These are phyloP conservation scores for Sphenostylis stenocarpa DNA, from an alignment of 306 rosid species.

Conservation along the genomic window DNA sequence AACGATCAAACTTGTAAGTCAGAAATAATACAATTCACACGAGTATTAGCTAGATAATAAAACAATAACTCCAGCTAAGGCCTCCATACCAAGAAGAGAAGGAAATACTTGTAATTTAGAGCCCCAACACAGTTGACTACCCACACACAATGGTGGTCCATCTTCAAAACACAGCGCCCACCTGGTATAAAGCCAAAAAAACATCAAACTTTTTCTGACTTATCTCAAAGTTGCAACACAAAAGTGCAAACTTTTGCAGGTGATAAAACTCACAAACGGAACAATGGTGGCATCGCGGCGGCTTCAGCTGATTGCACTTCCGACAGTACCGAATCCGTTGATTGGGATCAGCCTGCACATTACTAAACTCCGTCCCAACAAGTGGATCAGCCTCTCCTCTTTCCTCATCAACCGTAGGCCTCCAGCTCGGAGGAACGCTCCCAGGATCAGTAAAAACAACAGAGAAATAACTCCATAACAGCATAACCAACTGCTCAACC, in stretches of 20 bases:
- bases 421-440: constrained; percentile 88
- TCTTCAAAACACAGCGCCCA: constrained; percentile 96
- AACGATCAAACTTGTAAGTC: constrained; percentile 12
- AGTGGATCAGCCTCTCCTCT: constrained; percentile 88
- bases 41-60: background rate
- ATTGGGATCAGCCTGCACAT: constrained; percentile 52
- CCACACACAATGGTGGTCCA: constrained; percentile 99
- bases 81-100: constrained; percentile 85
- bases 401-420: constrained; percentile 87
- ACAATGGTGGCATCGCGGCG: constrained; percentile 96
- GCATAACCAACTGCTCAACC: constrained; percentile 82
- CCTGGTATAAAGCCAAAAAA: constrained; percentile 54
- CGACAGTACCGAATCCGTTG: constrained; percentile 77
- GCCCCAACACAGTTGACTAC: constrained; percentile 99
- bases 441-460: constrained; percentile 97
- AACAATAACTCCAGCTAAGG: constrained; percentile 7
- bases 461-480: constrained; percentile 95
- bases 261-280: constrained; percentile 84
- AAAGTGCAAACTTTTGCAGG: background rate
- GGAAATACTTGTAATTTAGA: constrained; percentile 88
- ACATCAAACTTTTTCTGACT: constrained; percentile 7
- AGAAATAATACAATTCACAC: background rate
- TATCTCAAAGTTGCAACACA: background rate
- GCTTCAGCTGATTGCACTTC: constrained; percentile 86
- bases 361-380: constrained; percentile 60